Percentiles rank a stretch among this genome's conserved stretches.
Conservation (phyloP, 1,284 basidiomycete genomes). For the Ganoderma resinaceum region DNA sequence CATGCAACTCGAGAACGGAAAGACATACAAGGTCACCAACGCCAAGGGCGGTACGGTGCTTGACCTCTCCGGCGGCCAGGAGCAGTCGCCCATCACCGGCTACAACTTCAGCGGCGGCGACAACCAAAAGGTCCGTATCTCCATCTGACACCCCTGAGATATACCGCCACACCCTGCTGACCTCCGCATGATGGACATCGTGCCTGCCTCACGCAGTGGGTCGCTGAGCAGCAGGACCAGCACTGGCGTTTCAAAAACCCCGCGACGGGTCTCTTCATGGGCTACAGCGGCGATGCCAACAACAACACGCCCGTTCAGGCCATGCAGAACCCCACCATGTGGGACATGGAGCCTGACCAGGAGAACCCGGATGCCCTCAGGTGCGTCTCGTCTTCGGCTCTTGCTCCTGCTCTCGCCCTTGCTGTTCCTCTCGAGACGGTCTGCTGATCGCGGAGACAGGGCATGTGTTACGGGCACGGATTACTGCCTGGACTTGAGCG, state of each 20-base stretch:
- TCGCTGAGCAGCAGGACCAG: conserved; percentile 41
- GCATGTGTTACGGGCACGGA: conserved; percentile 33
- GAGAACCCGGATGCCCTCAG: conserved; percentile 20
- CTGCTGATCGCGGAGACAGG: conserved; percentile 16
- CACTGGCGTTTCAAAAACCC: conserved; percentile 49
- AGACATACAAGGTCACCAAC: conserved; percentile 55
- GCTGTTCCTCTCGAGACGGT: not conserved
- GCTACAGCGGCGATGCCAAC: conserved; percentile 34
- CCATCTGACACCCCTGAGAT: not conserved
- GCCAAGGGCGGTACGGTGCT: conserved; percentile 54
- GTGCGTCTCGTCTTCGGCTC: conserved; percentile 17
- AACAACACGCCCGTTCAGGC: conserved; percentile 48
- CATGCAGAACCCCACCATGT: conserved; percentile 34
- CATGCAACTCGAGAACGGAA: conserved; percentile 30
- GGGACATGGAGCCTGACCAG: conserved; percentile 34
- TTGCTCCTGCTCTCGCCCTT: not conserved
- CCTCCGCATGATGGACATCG: not conserved
- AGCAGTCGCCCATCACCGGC: conserved; percentile 58
- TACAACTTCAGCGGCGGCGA: conserved; percentile 47
- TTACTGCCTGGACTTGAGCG: conserved; percentile 35
- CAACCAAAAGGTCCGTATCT: conserved; percentile 54
- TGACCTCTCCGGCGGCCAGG: conserved; percentile 56
- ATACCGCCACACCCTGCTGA: not conserved
- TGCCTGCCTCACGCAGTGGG: conserved; percentile 47
- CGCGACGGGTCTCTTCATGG: conserved; percentile 47